Evolutionary conservation across 352 stramenopile species (phyloP).

Genomic region (Aphanomyces euteiches): DNA sequence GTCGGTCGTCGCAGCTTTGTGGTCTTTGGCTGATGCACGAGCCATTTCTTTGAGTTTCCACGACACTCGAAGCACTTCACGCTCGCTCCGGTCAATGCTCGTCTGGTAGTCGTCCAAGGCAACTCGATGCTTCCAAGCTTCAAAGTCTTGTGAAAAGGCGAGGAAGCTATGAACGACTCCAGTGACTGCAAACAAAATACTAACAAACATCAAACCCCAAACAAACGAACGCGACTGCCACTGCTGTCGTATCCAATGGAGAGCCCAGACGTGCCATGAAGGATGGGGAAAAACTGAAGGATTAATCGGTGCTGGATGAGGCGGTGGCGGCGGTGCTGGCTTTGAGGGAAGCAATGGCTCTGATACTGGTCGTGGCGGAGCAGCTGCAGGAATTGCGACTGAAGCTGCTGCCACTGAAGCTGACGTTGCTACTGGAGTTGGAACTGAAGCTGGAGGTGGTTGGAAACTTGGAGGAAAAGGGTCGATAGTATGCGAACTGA

Average conservation of each 20-base stretch:
- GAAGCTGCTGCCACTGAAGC: neutral
- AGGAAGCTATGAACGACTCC: neutral
- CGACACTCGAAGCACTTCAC: constrained; percentile 13
- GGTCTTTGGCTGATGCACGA: neutral
- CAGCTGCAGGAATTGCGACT: no score
- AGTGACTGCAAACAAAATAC: constrained; percentile 19
- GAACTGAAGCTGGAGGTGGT: neutral
- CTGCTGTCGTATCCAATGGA: neutral
- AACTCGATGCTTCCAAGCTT: constrained; percentile 23
- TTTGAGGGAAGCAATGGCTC: neutral
- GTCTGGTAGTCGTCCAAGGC: constrained; percentile 17
- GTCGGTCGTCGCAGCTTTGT: neutral
- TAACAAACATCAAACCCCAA: constrained; percentile 7
- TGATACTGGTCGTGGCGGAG: no score
- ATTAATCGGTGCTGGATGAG: no score
- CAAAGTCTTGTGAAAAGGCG: constrained; percentile 19
- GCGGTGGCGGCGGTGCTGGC: no score
- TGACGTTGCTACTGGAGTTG: no score
- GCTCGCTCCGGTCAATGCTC: constrained; percentile 18
- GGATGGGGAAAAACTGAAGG: no score
- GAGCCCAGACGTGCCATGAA: neutral
- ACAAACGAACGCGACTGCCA: neutral
- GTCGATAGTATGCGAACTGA: neutral
- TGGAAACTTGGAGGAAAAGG: neutral
- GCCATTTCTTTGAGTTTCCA: constrained; percentile 8